phyloP scores from a whole-genome alignment of 345 rosid species.

The Eucalyptus rudis region DNA sequence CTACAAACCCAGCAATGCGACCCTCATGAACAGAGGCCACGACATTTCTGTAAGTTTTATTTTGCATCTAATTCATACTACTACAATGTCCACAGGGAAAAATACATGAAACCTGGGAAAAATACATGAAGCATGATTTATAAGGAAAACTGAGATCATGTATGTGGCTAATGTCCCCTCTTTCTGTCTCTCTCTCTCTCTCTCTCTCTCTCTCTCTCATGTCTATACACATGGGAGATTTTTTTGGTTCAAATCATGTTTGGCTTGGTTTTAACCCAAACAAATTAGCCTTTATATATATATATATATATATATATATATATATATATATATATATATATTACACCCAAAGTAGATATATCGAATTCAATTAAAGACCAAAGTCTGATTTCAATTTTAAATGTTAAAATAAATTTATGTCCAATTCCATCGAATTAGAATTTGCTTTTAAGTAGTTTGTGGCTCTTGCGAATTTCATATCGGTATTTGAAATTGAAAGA shows the following conservation, averaged over 20 bases:
- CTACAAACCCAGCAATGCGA: constrained; percentile 20
- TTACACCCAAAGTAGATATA: background rate
- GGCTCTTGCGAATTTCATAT: background rate
- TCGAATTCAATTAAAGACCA: background rate
- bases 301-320: too few species aligned
- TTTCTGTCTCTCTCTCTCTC: background rate
- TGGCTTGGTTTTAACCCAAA: background rate
- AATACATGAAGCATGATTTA: background rate
- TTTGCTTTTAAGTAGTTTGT: background rate
- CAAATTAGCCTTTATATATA: background rate
- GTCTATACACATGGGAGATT: background rate
- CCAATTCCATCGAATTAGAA: background rate
- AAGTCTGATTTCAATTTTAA: background rate
- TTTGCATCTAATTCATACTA: background rate
- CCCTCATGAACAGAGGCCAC: constrained; percentile 40
- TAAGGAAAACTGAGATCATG: background rate
- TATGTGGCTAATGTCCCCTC: background rate
- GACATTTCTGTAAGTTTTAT: constrained; percentile 29
- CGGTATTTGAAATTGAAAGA: too few species aligned
- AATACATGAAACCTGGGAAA: background rate
- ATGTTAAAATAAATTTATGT: background rate
- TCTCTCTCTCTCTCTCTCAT: background rate
- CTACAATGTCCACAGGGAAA: background rate
- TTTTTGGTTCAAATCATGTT: background rate
- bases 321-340: background rate